These are phyloP conservation scores for Schizosaccharomyces versatilis DNA, from an alignment of 1,139 yeast species.

Conservation along the genomic window DNA sequence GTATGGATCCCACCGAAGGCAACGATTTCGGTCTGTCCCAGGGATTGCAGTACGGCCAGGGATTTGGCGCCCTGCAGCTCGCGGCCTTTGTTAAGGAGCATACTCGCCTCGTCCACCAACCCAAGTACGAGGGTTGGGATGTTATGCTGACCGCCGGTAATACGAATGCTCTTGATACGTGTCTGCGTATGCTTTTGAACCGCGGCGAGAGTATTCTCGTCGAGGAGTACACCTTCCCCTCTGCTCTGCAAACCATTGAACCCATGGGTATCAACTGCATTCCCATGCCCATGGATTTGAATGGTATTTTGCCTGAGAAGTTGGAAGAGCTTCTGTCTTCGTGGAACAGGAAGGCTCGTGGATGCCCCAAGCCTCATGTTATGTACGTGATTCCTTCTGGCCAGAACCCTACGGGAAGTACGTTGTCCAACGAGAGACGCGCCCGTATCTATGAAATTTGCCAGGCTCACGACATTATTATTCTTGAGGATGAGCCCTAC, in stretches of 20 bases:
- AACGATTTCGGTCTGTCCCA: slow-evolving; percentile 45
- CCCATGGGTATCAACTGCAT: slow-evolving; percentile 48
- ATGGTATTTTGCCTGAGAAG: slow-evolving; percentile 58
- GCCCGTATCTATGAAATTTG: slow-evolving; percentile 46
- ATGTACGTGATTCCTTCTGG: slow-evolving; percentile 80
- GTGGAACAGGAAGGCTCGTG: slow-evolving; percentile 28
- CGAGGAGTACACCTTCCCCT: slow-evolving; percentile 64
- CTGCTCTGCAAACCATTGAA: slow-evolving; percentile 63
- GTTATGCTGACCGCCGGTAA: slow-evolving; percentile 47
- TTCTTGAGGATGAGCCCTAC: slow-evolving; percentile 86
- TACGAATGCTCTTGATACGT: slow-evolving; percentile 75
- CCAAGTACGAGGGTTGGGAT: slow-evolving; percentile 51
- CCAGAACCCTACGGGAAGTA: slow-evolving; percentile 86
- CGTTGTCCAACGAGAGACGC: slow-evolving; percentile 52
- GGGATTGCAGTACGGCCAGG: slow-evolving; percentile 77
- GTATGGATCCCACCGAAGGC: slow-evolving; percentile 23
- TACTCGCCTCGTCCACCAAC: slow-evolving; percentile 40
- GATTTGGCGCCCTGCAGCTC: slow-evolving; percentile 59
- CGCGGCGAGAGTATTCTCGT: slow-evolving; percentile 62
- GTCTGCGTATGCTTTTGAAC: slow-evolving; percentile 55
- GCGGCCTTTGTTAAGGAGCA: slow-evolving; percentile 52
- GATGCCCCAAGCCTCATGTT: slow-evolving; percentile 45
- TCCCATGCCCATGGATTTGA: slow-evolving; percentile 58
- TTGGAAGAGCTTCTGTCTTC: slow-evolving; percentile 39
- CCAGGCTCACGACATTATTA: slow-evolving; percentile 53